Base-by-base conservation (phyloP, 768 basidiomycete genomes). In the Boletellus ananiceps region DNA sequence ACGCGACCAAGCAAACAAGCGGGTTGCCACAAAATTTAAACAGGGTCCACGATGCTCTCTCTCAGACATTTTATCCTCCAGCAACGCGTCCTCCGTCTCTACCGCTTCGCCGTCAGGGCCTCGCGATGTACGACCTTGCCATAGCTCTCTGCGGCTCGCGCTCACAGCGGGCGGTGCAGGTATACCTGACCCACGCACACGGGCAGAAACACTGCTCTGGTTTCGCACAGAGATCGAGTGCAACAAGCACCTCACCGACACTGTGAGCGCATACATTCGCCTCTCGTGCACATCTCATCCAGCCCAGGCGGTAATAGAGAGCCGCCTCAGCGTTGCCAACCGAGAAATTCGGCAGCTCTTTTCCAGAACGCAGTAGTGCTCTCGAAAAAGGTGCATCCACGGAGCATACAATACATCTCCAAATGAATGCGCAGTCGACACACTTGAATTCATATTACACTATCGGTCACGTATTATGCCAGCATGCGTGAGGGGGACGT, bases 21-120 rank as follows among this genome's bases (percentile, higher is more conserved):
- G 33, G 50, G 29, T 29, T 47, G 48, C 54, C 50, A 54, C 59
- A 58, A 48, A 49, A 40, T 50, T 61, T 43, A 49, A 36, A 33
- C 19, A n/a, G 2, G 32, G n/a, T 11, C 13, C 14, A 60, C 23
- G 23, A 25, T 52, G 58, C 56, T 74, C 47, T 79, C 82, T 32
- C 77, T 90, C 65, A 85, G 76, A 68, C 86, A 90, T 68, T 90
- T 89, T 61, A 77, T 91, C 59, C 75, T 90, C 50, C 76, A 76
- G 51, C 78, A 82, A 52, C 71, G 76, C 60, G 81, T 77, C 16
- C 60, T 89, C 39, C 63, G 71, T 54, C 69, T 88, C 41, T 90
- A 88, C 67, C 79, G 86, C 49, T 65, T 72, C 46, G 77, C 80
- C n/a, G 74, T 88, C 56, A 81, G 87, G 43, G 81, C 84, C 12